These are phyloP conservation scores for Podospora pseudocomata DNA, from an alignment of 495 filamentous ascomycete genomes.

Conservation along the genomic window DNA sequence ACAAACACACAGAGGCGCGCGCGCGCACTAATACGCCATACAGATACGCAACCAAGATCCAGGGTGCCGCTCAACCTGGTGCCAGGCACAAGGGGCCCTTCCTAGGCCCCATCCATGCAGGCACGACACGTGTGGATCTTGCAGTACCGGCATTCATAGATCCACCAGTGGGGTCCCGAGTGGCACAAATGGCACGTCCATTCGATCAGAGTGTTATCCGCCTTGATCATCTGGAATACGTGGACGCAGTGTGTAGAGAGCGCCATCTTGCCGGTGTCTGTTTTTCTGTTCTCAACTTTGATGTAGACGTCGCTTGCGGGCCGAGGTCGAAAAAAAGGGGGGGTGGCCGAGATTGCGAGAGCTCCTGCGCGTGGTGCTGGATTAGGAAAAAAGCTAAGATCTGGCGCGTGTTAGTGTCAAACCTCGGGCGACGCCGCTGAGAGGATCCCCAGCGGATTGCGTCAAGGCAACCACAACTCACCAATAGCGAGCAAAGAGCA, in stretches of 20 bases:
- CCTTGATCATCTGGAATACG: slow-evolving; percentile 73
- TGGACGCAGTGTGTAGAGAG: slow-evolving; percentile 62
- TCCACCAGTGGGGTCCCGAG: slow-evolving; percentile 76
- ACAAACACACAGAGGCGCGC: background rate
- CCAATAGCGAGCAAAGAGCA: slow-evolving; percentile 5
- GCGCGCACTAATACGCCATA: background rate
- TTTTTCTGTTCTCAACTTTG: slow-evolving; percentile 6
- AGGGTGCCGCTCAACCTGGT: slow-evolving; percentile 13
- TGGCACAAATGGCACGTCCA: slow-evolving; percentile 78
- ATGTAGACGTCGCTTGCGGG: slow-evolving; percentile 4
- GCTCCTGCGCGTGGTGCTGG: slow-evolving; percentile 14
- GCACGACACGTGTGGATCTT: slow-evolving; percentile 69
- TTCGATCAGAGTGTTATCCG: slow-evolving; percentile 66
- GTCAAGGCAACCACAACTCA: slow-evolving; percentile 7
- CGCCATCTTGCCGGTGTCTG: slow-evolving; percentile 50
- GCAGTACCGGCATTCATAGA: slow-evolving; percentile 76
- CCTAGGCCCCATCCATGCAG: slow-evolving; percentile 51
- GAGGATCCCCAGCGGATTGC: background rate
- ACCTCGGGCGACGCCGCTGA: slow-evolving; percentile 1
- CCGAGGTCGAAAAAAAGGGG: slow-evolving; percentile 10
- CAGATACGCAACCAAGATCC: slow-evolving; percentile 10
- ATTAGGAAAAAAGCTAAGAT: slow-evolving; percentile 20
- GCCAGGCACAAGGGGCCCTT: slow-evolving; percentile 28
- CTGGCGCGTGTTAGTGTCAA: slow-evolving; percentile 23
- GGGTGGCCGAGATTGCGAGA: slow-evolving; percentile 8